Evolutionary conservation across 345 rosid genomes (phyloP).

Genomic region (Aquilaria yunnanensis): DNA sequence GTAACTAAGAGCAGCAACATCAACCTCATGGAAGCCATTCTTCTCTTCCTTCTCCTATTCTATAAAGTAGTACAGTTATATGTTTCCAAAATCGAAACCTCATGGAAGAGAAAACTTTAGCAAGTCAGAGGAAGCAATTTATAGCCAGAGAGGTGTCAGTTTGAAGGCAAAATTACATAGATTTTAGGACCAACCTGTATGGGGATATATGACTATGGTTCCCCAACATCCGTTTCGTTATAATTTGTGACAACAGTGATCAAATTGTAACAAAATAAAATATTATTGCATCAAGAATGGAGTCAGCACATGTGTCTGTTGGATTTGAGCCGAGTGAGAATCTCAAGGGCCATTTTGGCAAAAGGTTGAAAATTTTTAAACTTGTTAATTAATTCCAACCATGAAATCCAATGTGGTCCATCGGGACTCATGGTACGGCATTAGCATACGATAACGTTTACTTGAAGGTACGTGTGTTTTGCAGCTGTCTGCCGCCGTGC

Average conservation of each 20-base stretch:
- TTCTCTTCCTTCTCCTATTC: neutral
- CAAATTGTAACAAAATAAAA: neutral
- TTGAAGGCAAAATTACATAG: constrained; percentile 13
- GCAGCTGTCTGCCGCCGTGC: constrained; percentile 65
- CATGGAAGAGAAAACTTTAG: constrained; percentile 7
- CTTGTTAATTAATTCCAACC: neutral
- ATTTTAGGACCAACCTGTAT: constrained; percentile 5
- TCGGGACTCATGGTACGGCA: constrained; percentile 17
- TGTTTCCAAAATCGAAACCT: neutral
- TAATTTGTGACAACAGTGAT: neutral
- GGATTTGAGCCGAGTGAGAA: constrained; percentile 14
- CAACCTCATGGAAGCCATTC: constrained; percentile 16
- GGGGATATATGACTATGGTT: neutral
- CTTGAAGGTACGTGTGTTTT: constrained; percentile 48
- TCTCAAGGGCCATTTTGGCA: constrained; percentile 20
- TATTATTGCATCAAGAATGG: constrained; percentile 28
- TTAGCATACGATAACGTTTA: constrained; percentile 31
- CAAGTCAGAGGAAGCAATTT: constrained; percentile 13
- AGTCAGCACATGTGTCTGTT: constrained; percentile 38
- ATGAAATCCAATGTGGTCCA: constrained; percentile 8
- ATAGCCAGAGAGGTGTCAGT: constrained; percentile 10
- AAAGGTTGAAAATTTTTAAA: neutral
- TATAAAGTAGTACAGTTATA: neutral
- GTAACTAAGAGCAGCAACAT: constrained; percentile 14
- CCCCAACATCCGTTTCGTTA: constrained; percentile 22